Evolutionary conservation across 192 early-diverging fungal species (phyloP).

Genomic region (Podila horticola): DNA sequence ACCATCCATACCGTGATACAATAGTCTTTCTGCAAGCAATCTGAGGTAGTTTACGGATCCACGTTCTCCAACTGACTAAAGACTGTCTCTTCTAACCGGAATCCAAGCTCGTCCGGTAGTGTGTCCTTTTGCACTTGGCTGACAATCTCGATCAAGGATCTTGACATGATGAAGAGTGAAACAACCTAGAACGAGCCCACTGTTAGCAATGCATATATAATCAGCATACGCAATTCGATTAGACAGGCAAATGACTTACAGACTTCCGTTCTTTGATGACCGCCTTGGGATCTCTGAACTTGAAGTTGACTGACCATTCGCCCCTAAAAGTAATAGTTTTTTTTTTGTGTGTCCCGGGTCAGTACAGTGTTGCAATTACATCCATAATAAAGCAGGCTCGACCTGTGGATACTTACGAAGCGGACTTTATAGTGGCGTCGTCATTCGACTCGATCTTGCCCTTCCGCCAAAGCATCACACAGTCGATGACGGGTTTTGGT

Average conservation of each 20-base stretch:
- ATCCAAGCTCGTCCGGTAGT: slow-evolving; percentile 84
- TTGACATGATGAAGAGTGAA: slow-evolving; percentile 88
- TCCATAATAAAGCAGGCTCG: slow-evolving; percentile 1
- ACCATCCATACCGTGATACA: background rate
- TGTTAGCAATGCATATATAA: background rate
- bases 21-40: too few species aligned
- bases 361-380: background rate
- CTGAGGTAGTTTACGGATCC: slow-evolving; percentile 75
- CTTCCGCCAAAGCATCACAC: slow-evolving; percentile 82
- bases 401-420: slow-evolving; percentile 27
- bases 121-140: slow-evolving; percentile 74
- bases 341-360: background rate
- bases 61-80: slow-evolving; percentile 90
- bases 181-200: slow-evolving; percentile 53
- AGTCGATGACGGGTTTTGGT: slow-evolving; percentile 87
- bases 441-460: slow-evolving; percentile 64
- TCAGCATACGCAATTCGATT: background rate
- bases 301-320: slow-evolving; percentile 42
- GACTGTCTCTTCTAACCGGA: slow-evolving; percentile 91
- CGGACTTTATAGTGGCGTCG: slow-evolving; percentile 37
- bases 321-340: slow-evolving; percentile 13
- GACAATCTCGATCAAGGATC: slow-evolving; percentile 88
- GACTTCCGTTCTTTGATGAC: slow-evolving; percentile 46
- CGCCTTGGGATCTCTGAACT: slow-evolving; percentile 37
- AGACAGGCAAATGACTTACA: slow-evolving; percentile 5